These are phyloP conservation scores for Gynandropsis gynandra DNA, from an alignment of 345 rosid genomes.

Conservation along the genomic window DNA sequence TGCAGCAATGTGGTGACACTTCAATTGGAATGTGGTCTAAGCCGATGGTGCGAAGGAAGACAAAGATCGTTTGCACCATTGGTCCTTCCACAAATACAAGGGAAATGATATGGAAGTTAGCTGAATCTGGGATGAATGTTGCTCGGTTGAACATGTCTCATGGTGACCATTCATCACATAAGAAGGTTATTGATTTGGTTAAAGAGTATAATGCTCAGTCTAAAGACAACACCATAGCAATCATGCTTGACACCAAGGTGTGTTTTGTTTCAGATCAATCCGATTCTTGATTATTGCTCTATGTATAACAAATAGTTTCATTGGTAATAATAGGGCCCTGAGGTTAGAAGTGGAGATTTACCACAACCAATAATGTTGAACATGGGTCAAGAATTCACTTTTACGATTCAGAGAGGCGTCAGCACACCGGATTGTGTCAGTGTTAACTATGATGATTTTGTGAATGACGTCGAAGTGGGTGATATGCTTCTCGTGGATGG, in stretches of 20 bases:
- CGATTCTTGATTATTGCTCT: not conserved
- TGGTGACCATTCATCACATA: conserved; percentile 80
- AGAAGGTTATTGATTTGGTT: conserved; percentile 77
- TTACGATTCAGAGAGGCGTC: conserved; percentile 85
- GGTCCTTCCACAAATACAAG: conserved; percentile 84
- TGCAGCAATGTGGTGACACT: conserved; percentile 53
- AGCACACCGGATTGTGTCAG: conserved; percentile 84
- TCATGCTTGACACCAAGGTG: conserved; percentile 97
- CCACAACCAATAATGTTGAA: conserved; percentile 73
- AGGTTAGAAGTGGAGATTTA: conserved; percentile 98
- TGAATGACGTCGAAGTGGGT: conserved; percentile 81
- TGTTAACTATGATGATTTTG: conserved; percentile 96
- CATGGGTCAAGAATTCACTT: conserved; percentile 88
- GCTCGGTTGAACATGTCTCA: conserved; percentile 87
- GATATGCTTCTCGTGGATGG: conserved; percentile 99
- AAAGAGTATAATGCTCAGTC: conserved; percentile 77
- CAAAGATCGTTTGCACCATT: conserved; percentile 94
- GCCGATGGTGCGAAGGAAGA: conserved; percentile 60
- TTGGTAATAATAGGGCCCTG: conserved; percentile 74
- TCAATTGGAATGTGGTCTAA: conserved; percentile 77
- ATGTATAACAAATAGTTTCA: conserved; percentile 2
- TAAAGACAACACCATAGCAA: conserved; percentile 70
- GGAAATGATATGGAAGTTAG: conserved; percentile 87
- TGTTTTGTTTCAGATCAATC: conserved; percentile 13
- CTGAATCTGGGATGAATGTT: conserved; percentile 89